Conservation (phyloP, 176 grass and related monocot genomes). For the Elymus sibiricus region DNA sequence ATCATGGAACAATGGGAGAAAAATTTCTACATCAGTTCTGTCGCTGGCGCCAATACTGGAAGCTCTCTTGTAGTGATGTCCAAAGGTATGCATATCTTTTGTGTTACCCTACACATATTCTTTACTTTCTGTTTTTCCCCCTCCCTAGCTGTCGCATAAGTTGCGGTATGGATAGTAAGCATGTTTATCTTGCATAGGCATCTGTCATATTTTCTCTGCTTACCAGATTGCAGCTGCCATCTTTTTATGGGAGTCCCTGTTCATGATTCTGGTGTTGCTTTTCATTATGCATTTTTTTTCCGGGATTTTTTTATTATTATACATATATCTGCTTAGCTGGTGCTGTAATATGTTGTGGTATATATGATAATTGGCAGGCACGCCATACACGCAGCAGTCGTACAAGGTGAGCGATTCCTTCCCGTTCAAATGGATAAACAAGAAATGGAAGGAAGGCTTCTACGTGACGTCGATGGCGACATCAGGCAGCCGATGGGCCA, state of each 20-base stretch:
- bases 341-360: background rate
- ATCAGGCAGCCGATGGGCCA: slow-evolving; percentile 57
- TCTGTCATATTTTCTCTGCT: background rate
- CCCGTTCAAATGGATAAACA: slow-evolving; percentile 81
- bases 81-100: slow-evolving; percentile 40
- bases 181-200: background rate
- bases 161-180: background rate
- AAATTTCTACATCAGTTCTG: slow-evolving; percentile 66
- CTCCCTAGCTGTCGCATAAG: background rate
- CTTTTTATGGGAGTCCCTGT: background rate
- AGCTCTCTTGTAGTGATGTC: slow-evolving; percentile 77
- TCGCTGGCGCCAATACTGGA: slow-evolving; percentile 62
- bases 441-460: slow-evolving; percentile 87
- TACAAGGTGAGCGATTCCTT: slow-evolving; percentile 84
- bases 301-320: background rate
- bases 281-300: too few relatives aligned
- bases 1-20: slow-evolving; percentile 82
- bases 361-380: slow-evolving; percentile 39
- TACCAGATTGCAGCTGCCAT: background rate
- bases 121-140: background rate
- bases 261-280: background rate
- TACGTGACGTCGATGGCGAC: slow-evolving; percentile 80
- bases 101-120: background rate
- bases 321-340: background rate
- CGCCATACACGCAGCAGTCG: slow-evolving; percentile 70